These are phyloP conservation scores for Rhynchospora breviuscula DNA, from an alignment of 176 grass and related monocot genomes.

Conservation along the genomic window DNA sequence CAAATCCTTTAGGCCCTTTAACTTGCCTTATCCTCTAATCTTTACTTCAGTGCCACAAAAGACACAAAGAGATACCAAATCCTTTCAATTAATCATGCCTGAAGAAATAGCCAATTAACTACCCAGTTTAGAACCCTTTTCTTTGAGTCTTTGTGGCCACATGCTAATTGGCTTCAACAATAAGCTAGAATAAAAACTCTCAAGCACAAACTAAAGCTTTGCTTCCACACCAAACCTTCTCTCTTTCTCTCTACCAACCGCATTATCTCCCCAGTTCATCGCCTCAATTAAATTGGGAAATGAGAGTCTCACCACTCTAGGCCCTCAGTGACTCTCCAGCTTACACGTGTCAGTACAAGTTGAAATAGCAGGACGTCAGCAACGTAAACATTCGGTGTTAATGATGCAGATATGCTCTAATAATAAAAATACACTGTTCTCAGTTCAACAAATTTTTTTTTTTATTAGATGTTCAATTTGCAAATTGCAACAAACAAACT, in stretches of 20 bases:
- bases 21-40: constrained; percentile 16
- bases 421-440: not conserved
- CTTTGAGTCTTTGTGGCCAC: constrained; percentile 30
- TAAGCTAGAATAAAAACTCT: constrained; percentile 38
- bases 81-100: constrained; percentile 4
- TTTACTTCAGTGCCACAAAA: constrained; percentile 10
- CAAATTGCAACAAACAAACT: not conserved
- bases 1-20: not conserved
- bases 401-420: not conserved
- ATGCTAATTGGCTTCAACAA: constrained; percentile 35
- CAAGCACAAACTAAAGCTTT: constrained; percentile 31
- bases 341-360: not conserved
- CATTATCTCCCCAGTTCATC: constrained; percentile 36
- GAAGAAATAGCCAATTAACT: not conserved
- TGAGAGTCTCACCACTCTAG: constrained; percentile 25
- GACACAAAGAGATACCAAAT: constrained; percentile 10
- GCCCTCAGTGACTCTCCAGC: constrained; percentile 22
- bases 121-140: not conserved
- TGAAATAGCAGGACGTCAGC: not conserved
- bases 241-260: constrained; percentile 55
- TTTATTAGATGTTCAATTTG: not conserved
- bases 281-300: constrained; percentile 39
- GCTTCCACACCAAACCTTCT: constrained; percentile 77
- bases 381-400: not conserved
- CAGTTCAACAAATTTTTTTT: not conserved